Conservation (phyloP, 495 filamentous ascomycete genomes). For the Penicillium salamii region DNA sequence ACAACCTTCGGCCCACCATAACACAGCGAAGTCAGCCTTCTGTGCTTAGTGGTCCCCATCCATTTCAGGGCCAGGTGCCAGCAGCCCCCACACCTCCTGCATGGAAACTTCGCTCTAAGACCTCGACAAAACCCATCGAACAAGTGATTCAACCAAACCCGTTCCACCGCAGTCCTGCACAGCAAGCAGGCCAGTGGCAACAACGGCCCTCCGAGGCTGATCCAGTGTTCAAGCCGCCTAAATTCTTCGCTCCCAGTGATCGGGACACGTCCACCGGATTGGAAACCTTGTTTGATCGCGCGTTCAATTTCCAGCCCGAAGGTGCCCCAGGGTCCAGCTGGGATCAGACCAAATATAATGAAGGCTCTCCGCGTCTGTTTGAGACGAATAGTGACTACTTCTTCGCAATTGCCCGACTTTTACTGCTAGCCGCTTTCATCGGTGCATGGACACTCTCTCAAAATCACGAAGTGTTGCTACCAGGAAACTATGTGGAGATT, state of each 20-base stretch:
- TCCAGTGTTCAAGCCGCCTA: conserved; percentile 45
- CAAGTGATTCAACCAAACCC: conserved; percentile 38
- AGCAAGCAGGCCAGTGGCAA: conserved; percentile 22
- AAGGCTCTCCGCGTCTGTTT: conserved; percentile 4
- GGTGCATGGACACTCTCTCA: conserved; percentile 36
- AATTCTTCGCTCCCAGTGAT: conserved; percentile 49
- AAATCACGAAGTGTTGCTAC: conserved; percentile 28
- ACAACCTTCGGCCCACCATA: conserved; percentile 41
- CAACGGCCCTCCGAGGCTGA: conserved; percentile 17
- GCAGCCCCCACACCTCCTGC: conserved; percentile 62
- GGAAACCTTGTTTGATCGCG: conserved; percentile 43
- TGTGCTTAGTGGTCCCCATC: conserved; percentile 42
- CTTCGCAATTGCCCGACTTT: conserved; percentile 31
- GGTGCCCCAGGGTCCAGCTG: conserved; percentile 20
- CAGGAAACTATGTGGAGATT: conserved; percentile 42
- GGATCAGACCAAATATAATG: conserved; percentile 10
- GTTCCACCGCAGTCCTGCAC: conserved; percentile 30
- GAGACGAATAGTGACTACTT: conserved; percentile 17
- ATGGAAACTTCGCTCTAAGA: conserved; percentile 60
- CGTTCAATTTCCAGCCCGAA: conserved; percentile 44
- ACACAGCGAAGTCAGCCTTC: conserved; percentile 28
- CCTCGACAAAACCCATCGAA: conserved; percentile 32
- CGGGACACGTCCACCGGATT: conserved; percentile 45
- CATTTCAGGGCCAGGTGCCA: conserved; percentile 63
- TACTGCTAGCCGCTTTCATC: conserved; percentile 30